Base-by-base conservation (phyloP, 1,139 yeast species). In the Candida anutae region DNA sequence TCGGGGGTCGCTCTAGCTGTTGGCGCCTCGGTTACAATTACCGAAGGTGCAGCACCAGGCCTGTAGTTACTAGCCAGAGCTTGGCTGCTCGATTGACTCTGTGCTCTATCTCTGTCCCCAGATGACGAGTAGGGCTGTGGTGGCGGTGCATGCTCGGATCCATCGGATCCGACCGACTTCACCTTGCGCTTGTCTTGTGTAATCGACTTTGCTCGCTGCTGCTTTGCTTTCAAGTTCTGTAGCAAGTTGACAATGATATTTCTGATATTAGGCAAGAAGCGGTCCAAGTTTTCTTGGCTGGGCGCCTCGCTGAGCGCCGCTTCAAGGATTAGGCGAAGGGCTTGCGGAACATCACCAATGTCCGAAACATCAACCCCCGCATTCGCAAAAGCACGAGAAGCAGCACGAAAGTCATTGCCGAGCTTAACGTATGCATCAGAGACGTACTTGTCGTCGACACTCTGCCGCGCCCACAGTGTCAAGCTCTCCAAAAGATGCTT, bases 351-450 rank as follows among this genome's bases (percentile, higher is more conserved):
- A 42, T 83, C 88, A 2, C 87, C 84, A 14, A 84, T 53, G 42
- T 80, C 90, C 6, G 71, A 25, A 22, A 77, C 77, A 36, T 78
- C 82, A 3, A 83, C 72, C 1, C 87, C 87, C 1, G 81, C 76
- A 25, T 63, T 63, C 10, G 72, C 56, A 46, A 83, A 82, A 3
- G 85, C 80, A 36, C 85, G 69, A 13, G 90, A 77, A 0, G 94
- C 87, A 3, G 84, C 74, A 42, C 93, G 77, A 59, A 87, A 93
- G 53, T 90, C 96, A 49, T 90, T 90, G 0, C 98, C 98, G 21
- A 93, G 66, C 39, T 77, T 80, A 10, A 93, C 98, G 50, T 87
- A 93, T 5, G 90, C 83, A 48, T 87, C 88, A 3, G 95, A 84
- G 3, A 93, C 96, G 39, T 74, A 85, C 34, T 75, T 75, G 31